Evolutionary conservation across 345 rosid species (phyloP).

Genomic region (Erysimum cheiranthoides): DNA sequence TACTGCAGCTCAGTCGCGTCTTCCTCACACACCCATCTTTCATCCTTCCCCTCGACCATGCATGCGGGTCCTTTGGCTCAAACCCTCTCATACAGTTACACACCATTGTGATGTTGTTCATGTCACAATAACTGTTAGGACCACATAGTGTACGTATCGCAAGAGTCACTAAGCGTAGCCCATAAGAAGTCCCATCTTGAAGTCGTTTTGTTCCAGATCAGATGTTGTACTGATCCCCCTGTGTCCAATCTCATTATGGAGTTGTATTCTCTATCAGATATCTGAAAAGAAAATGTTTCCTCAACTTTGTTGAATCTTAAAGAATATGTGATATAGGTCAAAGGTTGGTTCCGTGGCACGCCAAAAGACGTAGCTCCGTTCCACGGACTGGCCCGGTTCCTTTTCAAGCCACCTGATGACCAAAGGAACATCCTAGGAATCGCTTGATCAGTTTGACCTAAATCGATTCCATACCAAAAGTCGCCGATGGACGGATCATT

Average conservation of each 20-base stretch:
- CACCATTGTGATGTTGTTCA: neutral
- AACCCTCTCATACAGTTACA: conserved; percentile 52
- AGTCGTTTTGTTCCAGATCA: neutral
- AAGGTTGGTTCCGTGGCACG: neutral
- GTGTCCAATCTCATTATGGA: neutral
- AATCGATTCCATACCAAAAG: conserved; percentile 51
- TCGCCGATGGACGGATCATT: conserved; percentile 63
- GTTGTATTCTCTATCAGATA: neutral
- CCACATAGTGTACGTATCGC: neutral
- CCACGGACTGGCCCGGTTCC: neutral
- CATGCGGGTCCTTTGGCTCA: conserved; percentile 50
- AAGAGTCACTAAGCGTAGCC: neutral
- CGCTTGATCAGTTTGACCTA: conserved; percentile 30
- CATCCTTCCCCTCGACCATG: conserved; percentile 54
- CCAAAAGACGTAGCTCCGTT: neutral
- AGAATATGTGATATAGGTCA: neutral
- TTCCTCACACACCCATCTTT: conserved; percentile 63
- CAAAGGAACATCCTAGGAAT: conserved; percentile 56
- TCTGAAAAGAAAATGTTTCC: neutral
- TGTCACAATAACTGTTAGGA: neutral
- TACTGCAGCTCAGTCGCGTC: conserved; percentile 47
- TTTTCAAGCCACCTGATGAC: neutral
- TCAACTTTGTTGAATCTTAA: neutral
- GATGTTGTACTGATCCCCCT: neutral
- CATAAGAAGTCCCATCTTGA: neutral